A percentile compares a stretch with the other conserved stretches of the same genome.
Conservation (phyloP, 805 yeast genomes). For the Ogataea glucozyma region DNA sequence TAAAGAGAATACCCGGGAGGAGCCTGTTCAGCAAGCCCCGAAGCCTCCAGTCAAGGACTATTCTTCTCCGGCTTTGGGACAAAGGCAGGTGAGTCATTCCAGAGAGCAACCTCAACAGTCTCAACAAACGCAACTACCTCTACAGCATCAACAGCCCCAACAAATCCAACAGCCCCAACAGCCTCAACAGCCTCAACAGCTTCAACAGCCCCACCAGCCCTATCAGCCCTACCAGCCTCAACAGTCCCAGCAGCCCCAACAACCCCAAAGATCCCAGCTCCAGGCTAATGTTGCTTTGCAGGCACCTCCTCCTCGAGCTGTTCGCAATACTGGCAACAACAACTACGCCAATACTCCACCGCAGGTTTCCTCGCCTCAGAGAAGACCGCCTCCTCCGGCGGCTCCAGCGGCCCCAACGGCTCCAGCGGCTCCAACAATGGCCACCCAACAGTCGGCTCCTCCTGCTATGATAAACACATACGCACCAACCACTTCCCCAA, state of each 20-base stretch:
- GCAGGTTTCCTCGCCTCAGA: slow-evolving; percentile 11
- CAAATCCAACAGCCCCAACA: no score
- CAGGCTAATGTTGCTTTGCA: background rate
- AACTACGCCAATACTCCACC: slow-evolving; percentile 11
- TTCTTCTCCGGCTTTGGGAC: background rate
- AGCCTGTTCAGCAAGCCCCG: background rate
- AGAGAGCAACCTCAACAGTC: no score
- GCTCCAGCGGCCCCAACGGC: background rate
- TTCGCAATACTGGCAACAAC: slow-evolving; percentile 11
- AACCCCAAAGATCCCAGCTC: background rate
- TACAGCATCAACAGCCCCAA: no score
- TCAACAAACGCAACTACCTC: no score
- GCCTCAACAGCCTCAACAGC: no score
- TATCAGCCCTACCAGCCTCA: no score
- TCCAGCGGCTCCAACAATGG: no score
- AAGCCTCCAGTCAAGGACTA: slow-evolving; percentile 3
- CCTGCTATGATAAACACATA: no score
- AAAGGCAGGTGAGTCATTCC: background rate
- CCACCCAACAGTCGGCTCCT: no score
- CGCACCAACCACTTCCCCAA: no score
- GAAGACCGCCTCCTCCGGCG: slow-evolving; percentile 14
- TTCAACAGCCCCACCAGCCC: no score
- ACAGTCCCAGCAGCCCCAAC: no score
- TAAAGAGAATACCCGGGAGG: slow-evolving; percentile 2
- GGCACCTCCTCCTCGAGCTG: slow-evolving; percentile 6